phyloP scores from a whole-genome alignment of 1,139 yeast genomes.

The Candida tetrigidarum region DNA sequence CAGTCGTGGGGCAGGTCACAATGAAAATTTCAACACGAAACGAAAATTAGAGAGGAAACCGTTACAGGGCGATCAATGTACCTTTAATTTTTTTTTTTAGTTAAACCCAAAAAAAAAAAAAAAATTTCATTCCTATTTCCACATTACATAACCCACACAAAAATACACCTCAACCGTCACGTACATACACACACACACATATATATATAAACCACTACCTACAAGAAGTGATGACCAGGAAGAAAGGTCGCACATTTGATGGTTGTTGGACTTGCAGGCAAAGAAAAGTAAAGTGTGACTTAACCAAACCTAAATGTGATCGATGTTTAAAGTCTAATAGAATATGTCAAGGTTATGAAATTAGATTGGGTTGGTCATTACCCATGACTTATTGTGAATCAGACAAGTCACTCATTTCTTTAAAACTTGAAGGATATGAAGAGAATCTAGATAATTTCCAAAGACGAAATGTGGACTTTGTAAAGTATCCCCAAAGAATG shows the following conservation, averaged over 20 bases:
- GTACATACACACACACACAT: neutral
- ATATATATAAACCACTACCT: neutral
- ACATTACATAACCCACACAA: too few relatives aligned
- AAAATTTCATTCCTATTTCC: too few relatives aligned
- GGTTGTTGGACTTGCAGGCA: constrained; percentile 60
- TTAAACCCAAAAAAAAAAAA: too few relatives aligned
- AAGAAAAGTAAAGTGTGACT: constrained; percentile 56
- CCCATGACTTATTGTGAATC: constrained; percentile 29
- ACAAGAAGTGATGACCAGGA: constrained; percentile 20
- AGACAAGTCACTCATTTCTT: constrained; percentile 25
- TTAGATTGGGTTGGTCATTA: constrained; percentile 46
- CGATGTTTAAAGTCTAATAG: constrained; percentile 48
- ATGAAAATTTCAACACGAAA: too few relatives aligned
- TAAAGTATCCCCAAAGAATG: constrained; percentile 37
- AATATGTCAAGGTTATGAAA: constrained; percentile 45
- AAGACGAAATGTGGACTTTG: constrained; percentile 42
- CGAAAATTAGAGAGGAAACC: too few relatives aligned
- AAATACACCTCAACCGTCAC: too few relatives aligned
- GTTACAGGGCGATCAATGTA: too few relatives aligned
- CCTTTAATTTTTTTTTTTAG: too few relatives aligned
- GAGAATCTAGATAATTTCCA: constrained; percentile 32
- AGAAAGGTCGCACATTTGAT: constrained; percentile 43
- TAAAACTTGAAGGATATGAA: constrained; percentile 16
- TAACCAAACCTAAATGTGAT: constrained; percentile 42
- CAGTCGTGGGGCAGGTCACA: too few relatives aligned